Evolutionary conservation across 352 stramenopile genomes (phyloP).

Genomic region (Nothophytophthora sp.): DNA sequence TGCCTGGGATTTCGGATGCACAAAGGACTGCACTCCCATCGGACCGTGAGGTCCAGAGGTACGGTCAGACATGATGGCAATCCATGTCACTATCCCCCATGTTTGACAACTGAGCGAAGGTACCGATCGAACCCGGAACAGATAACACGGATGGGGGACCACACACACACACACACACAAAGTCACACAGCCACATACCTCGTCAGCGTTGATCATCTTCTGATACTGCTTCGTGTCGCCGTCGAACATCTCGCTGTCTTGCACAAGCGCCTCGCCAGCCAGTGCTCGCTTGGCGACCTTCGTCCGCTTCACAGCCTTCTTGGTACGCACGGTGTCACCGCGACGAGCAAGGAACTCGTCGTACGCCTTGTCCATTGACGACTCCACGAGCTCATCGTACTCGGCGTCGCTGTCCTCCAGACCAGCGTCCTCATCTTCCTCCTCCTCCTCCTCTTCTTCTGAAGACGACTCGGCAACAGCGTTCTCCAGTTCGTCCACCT

Average conservation of each 20-base stretch:
- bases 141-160: constrained; percentile 90
- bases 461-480: constrained; percentile 37
- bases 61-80: constrained; percentile 85
- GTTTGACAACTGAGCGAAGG: constrained; percentile 92
- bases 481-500: constrained; percentile 82
- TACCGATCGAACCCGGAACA: constrained; percentile 88
- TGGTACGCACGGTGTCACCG: constrained; percentile 79
- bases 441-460: constrained; percentile 41
- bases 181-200: constrained; percentile 61
- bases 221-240: constrained; percentile 78
- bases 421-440: constrained; percentile 34
- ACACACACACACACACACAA: constrained; percentile 21
- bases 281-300: constrained; percentile 86
- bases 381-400: constrained; percentile 78
- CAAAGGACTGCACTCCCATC: constrained; percentile 67
- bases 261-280: constrained; percentile 73
- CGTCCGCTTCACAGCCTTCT: constrained; percentile 83
- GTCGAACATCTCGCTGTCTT: constrained; percentile 85
- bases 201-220: constrained; percentile 88
- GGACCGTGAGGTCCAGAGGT: constrained; percentile 26
- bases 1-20: constrained; percentile 75
- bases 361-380: constrained; percentile 87
- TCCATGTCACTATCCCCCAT: constrained; percentile 80
- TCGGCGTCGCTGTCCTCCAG: constrained; percentile 67
- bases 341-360: constrained; percentile 79